Base-by-base conservation (phyloP, 108 stramenopile species). In the Cyclotella choctawhatcheeana region DNA sequence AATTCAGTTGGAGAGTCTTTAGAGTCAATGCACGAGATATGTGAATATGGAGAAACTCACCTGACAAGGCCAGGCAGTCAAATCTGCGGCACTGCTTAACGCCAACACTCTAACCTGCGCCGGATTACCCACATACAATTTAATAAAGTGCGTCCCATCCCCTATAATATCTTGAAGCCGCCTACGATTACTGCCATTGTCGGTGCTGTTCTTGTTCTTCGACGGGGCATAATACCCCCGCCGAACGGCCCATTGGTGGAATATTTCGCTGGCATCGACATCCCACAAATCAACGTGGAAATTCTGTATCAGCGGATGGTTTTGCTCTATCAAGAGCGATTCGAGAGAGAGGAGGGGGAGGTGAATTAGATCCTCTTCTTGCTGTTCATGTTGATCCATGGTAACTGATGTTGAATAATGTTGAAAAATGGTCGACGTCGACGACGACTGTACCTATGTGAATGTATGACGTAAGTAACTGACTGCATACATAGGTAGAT, bases 41-140 rank as follows among this genome's bases (percentile, higher is more conserved):
- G n/a, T n/a, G 40, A 53, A 43, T 13, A 52, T 5, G 0, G 25
- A 27, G 25, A 43, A 58, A 14, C 78, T 67, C 54, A 73, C 75
- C 75, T 82, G 60, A 56, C 85, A 86, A 44, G 84, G 76, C 44
- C 82, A 81, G 0, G 82, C 82, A 2, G 79, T 81, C 65, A 78
- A 83, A 58, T 81, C 82, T 3, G 65, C 74, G 17, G 67, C 69
- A 53, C 56, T 83, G 17, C 25, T 65, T 0, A 86, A 61, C 25
- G 85, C 82, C 20, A 86, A 40, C 0, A 61, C 54, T 13, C 82
- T 56, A 32, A 50, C 58, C 69, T 86, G 85, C 1, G 82, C 79
- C 13, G 85, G 85, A 70, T 29, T 77, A 12, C 85, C 85, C 26
- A 83, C 61, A 35, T 71, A 83, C 5, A 65, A 27, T 17, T 77